These are phyloP conservation scores for Penicillium psychrofluorescens DNA, from an alignment of 495 filamentous ascomycete species.

Conservation along the genomic window DNA sequence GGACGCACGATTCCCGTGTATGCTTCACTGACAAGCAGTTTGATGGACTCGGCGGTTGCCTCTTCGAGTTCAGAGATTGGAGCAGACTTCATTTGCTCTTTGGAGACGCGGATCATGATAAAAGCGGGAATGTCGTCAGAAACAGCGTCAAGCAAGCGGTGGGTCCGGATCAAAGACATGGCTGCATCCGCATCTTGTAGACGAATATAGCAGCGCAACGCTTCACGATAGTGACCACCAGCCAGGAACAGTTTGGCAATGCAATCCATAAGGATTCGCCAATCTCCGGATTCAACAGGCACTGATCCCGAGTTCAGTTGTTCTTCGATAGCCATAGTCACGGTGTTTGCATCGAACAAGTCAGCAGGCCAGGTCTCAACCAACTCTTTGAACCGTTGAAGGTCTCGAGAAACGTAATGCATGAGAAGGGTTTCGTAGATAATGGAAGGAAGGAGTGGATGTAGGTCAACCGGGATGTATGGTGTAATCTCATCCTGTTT, in stretches of 20 bases:
- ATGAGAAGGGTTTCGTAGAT: constrained; percentile 82
- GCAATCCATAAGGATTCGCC: constrained; percentile 74
- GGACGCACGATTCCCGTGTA: constrained; percentile 80
- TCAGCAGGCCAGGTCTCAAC: constrained; percentile 79
- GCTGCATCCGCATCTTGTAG: constrained; percentile 86
- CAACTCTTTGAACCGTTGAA: constrained; percentile 63
- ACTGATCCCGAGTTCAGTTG: constrained; percentile 64
- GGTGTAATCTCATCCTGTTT: constrained; percentile 84
- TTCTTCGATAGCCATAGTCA: constrained; percentile 65
- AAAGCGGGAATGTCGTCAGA: constrained; percentile 84
- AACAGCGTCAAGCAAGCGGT: constrained; percentile 77
- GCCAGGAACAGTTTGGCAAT: constrained; percentile 79
- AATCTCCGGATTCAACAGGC: constrained; percentile 67
- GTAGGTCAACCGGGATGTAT: constrained; percentile 68
- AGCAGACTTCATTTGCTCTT: constrained; percentile 60
- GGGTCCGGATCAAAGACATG: constrained; percentile 75
- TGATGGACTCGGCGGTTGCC: constrained; percentile 70
- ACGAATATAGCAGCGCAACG: constrained; percentile 78
- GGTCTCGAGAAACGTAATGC: constrained; percentile 72
- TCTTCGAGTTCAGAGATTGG: constrained; percentile 65
- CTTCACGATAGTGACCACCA: constrained; percentile 70
- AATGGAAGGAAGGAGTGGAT: constrained; percentile 70
- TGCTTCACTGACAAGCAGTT: constrained; percentile 83
- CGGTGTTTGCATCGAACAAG: constrained; percentile 64
- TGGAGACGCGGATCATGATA: constrained; percentile 75